A percentile compares a stretch with the other conserved stretches of the same genome.
phyloP scores from a whole-genome alignment of 805 yeast species.

The Torulaspora delbrueckii region DNA sequence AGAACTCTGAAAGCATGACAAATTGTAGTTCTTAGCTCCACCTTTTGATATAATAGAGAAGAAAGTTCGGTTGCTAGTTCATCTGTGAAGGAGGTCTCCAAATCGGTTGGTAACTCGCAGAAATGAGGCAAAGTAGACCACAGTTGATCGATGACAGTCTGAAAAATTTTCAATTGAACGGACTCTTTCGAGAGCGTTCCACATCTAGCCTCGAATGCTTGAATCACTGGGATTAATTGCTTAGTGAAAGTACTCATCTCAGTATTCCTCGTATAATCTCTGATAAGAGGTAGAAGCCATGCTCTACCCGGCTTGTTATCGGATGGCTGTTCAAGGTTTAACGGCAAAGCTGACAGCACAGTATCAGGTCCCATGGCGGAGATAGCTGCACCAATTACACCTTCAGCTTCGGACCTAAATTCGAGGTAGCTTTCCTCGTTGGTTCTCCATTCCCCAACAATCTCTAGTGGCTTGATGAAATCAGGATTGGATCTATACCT shows the following conservation, averaged over 20 bases:
- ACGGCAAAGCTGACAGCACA: slow-evolving; percentile 69
- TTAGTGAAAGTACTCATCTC: slow-evolving; percentile 56
- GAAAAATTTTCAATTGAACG: slow-evolving; percentile 68
- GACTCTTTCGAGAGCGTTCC: slow-evolving; percentile 47
- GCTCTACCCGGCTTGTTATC: slow-evolving; percentile 74
- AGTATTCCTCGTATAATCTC: slow-evolving; percentile 79
- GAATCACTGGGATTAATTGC: slow-evolving; percentile 61
- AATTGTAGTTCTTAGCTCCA: slow-evolving; percentile 70
- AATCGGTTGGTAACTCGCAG: slow-evolving; percentile 80
- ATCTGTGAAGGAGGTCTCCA: slow-evolving; percentile 58
- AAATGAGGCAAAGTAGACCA: slow-evolving; percentile 90
- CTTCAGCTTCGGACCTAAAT: slow-evolving; percentile 73
- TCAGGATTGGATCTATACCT: slow-evolving; percentile 67
- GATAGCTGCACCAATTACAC: slow-evolving; percentile 73
- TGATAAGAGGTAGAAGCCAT: slow-evolving; percentile 85
- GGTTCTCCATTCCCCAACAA: slow-evolving; percentile 83
- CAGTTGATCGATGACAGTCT: slow-evolving; percentile 83
- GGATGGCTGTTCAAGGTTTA: slow-evolving; percentile 60
- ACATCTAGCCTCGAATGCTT: slow-evolving; percentile 49
- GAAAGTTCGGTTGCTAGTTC: slow-evolving; percentile 73
- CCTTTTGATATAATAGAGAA: slow-evolving; percentile 66
- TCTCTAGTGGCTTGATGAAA: slow-evolving; percentile 57
- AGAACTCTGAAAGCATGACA: slow-evolving; percentile 76
- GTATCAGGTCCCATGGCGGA: slow-evolving; percentile 80
- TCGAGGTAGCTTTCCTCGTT: slow-evolving; percentile 55